Conservation (phyloP, 495 filamentous ascomycete species). For the Talaromyces proteolyticus region DNA sequence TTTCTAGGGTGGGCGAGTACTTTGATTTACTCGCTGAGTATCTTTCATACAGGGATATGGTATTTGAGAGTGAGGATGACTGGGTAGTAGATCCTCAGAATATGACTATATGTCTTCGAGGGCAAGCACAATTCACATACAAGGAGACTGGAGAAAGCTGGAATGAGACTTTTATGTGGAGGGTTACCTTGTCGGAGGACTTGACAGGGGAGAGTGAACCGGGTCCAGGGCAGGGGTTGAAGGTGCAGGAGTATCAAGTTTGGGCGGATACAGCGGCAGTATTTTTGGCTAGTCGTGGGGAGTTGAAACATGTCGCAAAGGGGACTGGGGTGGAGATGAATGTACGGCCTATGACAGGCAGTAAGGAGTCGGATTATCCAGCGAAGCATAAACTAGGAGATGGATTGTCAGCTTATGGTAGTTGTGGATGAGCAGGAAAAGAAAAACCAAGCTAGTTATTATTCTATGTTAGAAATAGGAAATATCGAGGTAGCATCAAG, state of each 20-base stretch:
- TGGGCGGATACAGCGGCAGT: conserved; percentile 64
- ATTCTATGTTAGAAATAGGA: not conserved
- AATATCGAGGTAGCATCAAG: not conserved
- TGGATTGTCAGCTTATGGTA: conserved; percentile 17
- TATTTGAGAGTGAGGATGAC: conserved; percentile 35
- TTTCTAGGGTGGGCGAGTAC: conserved; percentile 40
- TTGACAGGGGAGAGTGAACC: conserved; percentile 7
- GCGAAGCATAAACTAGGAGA: conserved; percentile 12
- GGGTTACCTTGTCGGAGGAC: conserved; percentile 39
- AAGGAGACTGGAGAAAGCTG: conserved; percentile 44
- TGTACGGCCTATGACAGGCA: too few relatives aligned
- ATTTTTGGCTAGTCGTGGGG: conserved; percentile 48
- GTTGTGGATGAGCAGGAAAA: conserved; percentile 11
- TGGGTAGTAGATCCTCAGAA: conserved; percentile 45
- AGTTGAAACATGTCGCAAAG: conserved; percentile 19
- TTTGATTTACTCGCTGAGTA: conserved; percentile 33
- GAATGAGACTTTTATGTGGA: conserved; percentile 55
- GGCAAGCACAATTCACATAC: conserved; percentile 44
- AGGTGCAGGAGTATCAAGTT: conserved; percentile 47
- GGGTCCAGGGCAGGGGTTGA: conserved; percentile 15
- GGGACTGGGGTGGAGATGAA: conserved; percentile 4
- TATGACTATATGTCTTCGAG: conserved; percentile 41
- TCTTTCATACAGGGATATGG: conserved; percentile 42
- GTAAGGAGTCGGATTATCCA: conserved; percentile 4
- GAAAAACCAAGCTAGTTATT: not conserved